Base-by-base conservation (phyloP, 495 filamentous ascomycete genomes). In the Parathielavia hyrcaniae region DNA sequence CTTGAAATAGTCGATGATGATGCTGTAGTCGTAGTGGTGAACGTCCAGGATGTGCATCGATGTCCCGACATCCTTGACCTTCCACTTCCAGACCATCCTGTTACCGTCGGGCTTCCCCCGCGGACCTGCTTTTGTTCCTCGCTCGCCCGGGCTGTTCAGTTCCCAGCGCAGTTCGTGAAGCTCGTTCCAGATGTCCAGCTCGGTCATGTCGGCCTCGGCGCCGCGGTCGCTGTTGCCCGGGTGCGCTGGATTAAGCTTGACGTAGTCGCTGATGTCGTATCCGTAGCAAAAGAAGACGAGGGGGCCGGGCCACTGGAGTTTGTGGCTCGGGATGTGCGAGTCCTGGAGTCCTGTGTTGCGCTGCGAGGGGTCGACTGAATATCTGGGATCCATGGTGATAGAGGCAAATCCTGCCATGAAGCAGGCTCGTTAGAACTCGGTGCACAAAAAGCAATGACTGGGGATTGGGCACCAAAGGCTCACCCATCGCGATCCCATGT, bases 11-110 rank as follows among this genome's bases (percentile, higher is more conserved):
- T 49, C 16, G 14, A 48, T 1, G 1, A 38, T 9, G 19, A 19
- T 30, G 32, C n/a, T 16, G 44, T 23, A 19, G 19, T 56, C 53
- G 35, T 20, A 32, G 53, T 36, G 53, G 19, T 6, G 4, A 3
- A 56, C 1, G 53, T 56, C 53, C 7, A 56, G 20, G 53, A 56
- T 32, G 22, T 40, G 20, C 53, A 56, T 56, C 4, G 53, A 56
- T 14, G 53, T 56, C 44, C 53, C 53, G 32, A 6, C n/a, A 0
- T 48, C 35, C 34, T 56, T 47, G 43, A 56, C 23, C 11, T 49
- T 56, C 53, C 53, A 56, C 13, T 45, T 46, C 53, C 53, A 56
- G 2, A 56, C 53, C 13, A 13, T 22, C 13, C 20, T 11, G 35
- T 20, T 7, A 0, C 12, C 1, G 20, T 30, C 14, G 4, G 19